phyloP scores from a whole-genome alignment of 2,329 filamentous ascomycete species.

The Ceratocystis eucalypticola region DNA sequence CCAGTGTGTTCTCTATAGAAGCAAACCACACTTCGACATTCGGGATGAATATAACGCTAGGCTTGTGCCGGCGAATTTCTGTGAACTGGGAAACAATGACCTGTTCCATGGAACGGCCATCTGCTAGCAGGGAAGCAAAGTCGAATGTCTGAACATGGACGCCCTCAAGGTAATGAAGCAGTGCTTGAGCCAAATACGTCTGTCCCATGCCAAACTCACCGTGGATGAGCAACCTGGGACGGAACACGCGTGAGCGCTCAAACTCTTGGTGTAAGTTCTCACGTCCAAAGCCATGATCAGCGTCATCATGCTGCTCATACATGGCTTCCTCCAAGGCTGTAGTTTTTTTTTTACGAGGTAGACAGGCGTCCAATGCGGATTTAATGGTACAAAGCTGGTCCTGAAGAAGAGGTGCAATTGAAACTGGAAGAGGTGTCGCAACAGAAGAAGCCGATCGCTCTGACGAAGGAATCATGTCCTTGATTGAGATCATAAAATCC shows the following conservation, averaged over 20 bases:
- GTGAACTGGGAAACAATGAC: constrained; percentile 82
- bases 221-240: constrained; percentile 71
- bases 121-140: constrained; percentile 70
- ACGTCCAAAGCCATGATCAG: constrained; percentile 69
- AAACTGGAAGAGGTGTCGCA: constrained; percentile 64
- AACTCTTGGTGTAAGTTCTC: constrained; percentile 68
- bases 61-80: constrained; percentile 87
- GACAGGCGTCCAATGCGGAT: constrained; percentile 53
- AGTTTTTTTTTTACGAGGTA: constrained; percentile 73
- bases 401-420: constrained; percentile 68
- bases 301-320: constrained; percentile 72
- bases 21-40: constrained; percentile 79
- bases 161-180: constrained; percentile 84
- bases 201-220: constrained; percentile 89
- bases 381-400: constrained; percentile 59
- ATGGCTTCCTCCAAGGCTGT: constrained; percentile 90
- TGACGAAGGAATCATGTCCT: constrained; percentile 91
- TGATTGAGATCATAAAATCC: constrained; percentile 94
- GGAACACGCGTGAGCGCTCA: constrained; percentile 74
- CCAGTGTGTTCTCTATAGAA: constrained; percentile 45
- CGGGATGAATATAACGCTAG: constrained; percentile 89
- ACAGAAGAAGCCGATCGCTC: constrained; percentile 78
- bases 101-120: constrained; percentile 72
- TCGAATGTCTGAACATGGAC: constrained; percentile 93
- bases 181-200: constrained; percentile 68